phyloP scores from a whole-genome alignment of 1,284 basidiomycete species.

The Trametes pubescens region DNA sequence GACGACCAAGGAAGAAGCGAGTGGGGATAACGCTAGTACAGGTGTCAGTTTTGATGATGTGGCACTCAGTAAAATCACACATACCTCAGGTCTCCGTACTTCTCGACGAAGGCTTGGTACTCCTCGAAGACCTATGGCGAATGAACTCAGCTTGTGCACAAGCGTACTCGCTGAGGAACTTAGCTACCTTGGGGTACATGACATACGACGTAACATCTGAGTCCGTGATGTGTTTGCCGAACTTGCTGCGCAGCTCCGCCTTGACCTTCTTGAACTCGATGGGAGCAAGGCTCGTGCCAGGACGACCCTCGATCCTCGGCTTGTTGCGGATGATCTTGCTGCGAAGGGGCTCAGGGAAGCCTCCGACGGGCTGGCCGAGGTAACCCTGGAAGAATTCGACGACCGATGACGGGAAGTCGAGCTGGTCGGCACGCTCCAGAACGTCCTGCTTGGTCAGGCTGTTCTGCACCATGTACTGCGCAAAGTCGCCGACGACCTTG shows the following conservation, averaged over 20 bases:
- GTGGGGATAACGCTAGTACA: constrained; percentile 85
- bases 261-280: constrained; percentile 97
- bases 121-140: constrained; percentile 90
- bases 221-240: constrained; percentile 94
- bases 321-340: constrained; percentile 94
- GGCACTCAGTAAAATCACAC: constrained; percentile 9
- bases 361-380: constrained; percentile 96
- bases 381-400: constrained; percentile 99
- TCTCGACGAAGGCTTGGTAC: constrained; percentile 93
- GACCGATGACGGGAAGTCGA: constrained; percentile 98
- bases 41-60: constrained; percentile 3
- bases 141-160: background rate
- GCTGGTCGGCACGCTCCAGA: constrained; percentile 82
- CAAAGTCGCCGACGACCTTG: constrained; percentile 99
- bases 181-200: constrained; percentile 90
- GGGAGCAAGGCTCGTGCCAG: constrained; percentile 87
- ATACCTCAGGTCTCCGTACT: constrained; percentile 94
- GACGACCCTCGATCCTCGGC: constrained; percentile 92
- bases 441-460: constrained; percentile 89
- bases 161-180: background rate
- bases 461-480: constrained; percentile 99
- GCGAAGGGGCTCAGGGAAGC: constrained; percentile 98
- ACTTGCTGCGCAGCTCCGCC: constrained; percentile 91
- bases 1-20: constrained; percentile 96
- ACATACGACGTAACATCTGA: constrained; percentile 94